Evolutionary conservation across 768 basidiomycete species (phyloP), one percentile per base, ranked within the genome.

Genomic region (Clitopilus passeckerianus): DNA sequence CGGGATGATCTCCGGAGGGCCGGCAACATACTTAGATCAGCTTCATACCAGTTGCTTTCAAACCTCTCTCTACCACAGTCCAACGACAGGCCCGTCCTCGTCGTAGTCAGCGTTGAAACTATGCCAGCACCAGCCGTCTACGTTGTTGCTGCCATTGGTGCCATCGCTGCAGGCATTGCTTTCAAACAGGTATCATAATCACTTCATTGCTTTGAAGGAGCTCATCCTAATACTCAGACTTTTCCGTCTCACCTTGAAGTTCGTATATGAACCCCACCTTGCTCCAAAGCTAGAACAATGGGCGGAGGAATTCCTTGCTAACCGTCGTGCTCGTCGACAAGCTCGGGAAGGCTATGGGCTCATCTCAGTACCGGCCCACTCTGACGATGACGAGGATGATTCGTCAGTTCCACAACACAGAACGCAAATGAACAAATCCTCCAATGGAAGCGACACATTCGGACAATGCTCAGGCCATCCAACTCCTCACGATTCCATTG

Each of bases 241-340:
- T 55, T 37, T 55, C n/a, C 54, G 35, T 37, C 35, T 18, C 35
- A 37, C 59, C 56, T 60, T 56, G 20, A 59, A 90, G 87, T 84
- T 85, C 58, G 80, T 90, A 27, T 89, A 87, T 59, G 86, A 86
- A 61, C 87, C 87, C 9, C 86, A 87, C 60, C 78, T 89, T 59
- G 86, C 85, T 18, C 87, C 86, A 0, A 77, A 74, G 44, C 50
- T 89, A 27, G 86, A 85, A 65, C 74, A 69, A 61, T 78, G 77
- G 78, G 75, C 72, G 5, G 74, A 72, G 57, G 73, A 77, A 56
- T 77, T 72, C 57, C 54, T 76, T 37, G 74, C 73, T 0, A 69
- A 64, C 35, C 70, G 75, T 15, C 58, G 67, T 56, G 72, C 73
- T 18, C 63, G 60, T 18, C 64, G 69, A n/a, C 54, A 50, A 18